phyloP scores from a whole-genome alignment of 768 basidiomycete species.

The Auriculariales sp. region DNA sequence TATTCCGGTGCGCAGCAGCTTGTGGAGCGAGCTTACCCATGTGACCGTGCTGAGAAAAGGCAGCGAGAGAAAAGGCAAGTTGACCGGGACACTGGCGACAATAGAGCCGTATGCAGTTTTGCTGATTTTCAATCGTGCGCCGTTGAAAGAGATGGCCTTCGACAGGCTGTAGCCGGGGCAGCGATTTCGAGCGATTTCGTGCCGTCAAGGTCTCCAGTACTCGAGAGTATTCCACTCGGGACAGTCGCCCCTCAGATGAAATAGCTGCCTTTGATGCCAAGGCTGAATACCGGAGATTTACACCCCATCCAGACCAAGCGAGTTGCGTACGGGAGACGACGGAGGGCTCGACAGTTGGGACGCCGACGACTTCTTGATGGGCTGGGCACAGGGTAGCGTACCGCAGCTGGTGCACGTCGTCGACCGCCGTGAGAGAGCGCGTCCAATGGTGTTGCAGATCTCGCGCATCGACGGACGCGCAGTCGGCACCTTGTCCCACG shows the following conservation, averaged over 20 bases:
- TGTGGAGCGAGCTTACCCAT: not conserved
- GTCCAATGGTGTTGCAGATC: too few species aligned
- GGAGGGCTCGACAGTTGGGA: too few species aligned
- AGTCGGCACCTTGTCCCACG: too few species aligned
- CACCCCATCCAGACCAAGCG: too few species aligned
- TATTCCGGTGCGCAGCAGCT: not conserved
- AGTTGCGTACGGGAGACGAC: too few species aligned
- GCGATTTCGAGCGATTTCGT: slow-evolving; percentile 30
- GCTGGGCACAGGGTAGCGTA: too few species aligned
- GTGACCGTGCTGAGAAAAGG: slow-evolving; percentile 16
- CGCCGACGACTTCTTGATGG: too few species aligned
- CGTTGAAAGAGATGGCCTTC: slow-evolving; percentile 27
- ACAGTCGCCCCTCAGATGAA: slow-evolving; percentile 16
- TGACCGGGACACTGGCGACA: slow-evolving; percentile 8
- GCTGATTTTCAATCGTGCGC: slow-evolving; percentile 11
- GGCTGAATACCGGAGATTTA: too few species aligned
- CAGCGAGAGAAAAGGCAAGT: slow-evolving; percentile 16
- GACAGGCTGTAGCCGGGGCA: slow-evolving; percentile 24
- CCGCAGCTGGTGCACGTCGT: too few species aligned
- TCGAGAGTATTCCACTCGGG: slow-evolving; percentile 7
- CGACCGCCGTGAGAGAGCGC: too few species aligned
- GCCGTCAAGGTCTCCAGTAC: slow-evolving; percentile 31
- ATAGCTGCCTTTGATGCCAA: slow-evolving; percentile 17
- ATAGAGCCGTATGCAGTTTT: slow-evolving; percentile 15
- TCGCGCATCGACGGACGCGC: too few species aligned